Base-by-base conservation (phyloP, 495 filamentous ascomycete genomes). In the Jackrogersella minutella region DNA sequence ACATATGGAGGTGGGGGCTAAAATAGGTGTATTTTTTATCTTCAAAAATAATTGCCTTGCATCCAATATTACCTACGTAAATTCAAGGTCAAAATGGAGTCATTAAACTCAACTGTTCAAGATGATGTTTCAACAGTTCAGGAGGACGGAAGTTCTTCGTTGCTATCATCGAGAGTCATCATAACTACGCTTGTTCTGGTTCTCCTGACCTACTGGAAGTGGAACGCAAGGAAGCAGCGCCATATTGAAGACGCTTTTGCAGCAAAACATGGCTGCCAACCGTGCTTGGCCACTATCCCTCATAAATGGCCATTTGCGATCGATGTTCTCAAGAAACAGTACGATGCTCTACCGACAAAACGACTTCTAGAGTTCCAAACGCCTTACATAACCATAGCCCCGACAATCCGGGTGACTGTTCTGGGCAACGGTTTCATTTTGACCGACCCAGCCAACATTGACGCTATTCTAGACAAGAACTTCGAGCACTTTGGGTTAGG, bases 381-480 rank as follows among this genome's bases (percentile, higher is more conserved):
- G 1, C 13, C 24, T 13, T 60, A 70, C 24, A 52, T 66, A 21
- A 56, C 30, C 11, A 62, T 70, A 6, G 68, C 62, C 16, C 33
- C 17, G 0, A 66, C 68, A 14, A 19, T 46, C 39, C 24, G 62
- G 11, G 50, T 50, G 49, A 19, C 63, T 21, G 55, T 75, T 14
- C 70, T 73, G 37, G 75, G 77, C 1, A 68, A 55, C 0, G 70
- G 69, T 9, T 74, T 74, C 33, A 57, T 72, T 46, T 80, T 77
- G 2, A 72, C 69, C 9, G 79, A 84, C 30, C 80, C 78, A 9
- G 62, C 68, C 33, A 81, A 82, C 55, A 64, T 82, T 11, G 72
- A 83, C 47, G 59, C 77, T 5, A 70, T 84, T 40, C 63, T 79
- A 13, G 73, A 71, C 11, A 78, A 73, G 7, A 58, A 72, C 6